These are phyloP conservation scores for Sporothrix brasiliensis DNA, from an alignment of 2,329 filamentous ascomycete genomes.

Conservation along the genomic window DNA sequence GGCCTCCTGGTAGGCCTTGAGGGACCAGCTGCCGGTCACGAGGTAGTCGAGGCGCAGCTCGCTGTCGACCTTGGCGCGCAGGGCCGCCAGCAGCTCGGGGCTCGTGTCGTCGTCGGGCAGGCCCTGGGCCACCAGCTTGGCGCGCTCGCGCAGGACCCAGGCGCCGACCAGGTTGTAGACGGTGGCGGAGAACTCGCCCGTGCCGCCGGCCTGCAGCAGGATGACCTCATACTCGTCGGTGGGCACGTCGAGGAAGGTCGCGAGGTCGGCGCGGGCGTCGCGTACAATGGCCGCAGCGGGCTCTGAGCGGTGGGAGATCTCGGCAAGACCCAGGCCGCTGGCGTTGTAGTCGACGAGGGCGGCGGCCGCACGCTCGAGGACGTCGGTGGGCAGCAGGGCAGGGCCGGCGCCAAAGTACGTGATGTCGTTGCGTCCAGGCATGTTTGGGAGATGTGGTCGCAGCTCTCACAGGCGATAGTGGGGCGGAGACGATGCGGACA, in stretches of 20 bases:
- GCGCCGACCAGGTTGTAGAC: conserved; percentile 81
- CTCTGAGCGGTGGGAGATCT: conserved; percentile 85
- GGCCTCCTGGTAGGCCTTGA: conserved; percentile 86
- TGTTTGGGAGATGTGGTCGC: conserved; percentile 15
- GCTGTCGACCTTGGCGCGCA: conserved; percentile 63
- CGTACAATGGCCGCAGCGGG: conserved; percentile 78
- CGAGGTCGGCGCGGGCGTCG: conserved; percentile 73
- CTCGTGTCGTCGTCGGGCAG: conserved; percentile 49
- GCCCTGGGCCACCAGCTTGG: conserved; percentile 53
- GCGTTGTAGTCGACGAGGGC: conserved; percentile 80
- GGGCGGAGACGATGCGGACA: background rate
- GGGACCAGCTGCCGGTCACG: conserved; percentile 86
- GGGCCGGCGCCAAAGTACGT: conserved; percentile 81
- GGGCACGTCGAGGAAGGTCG: conserved; percentile 73
- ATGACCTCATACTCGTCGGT: conserved; percentile 78
- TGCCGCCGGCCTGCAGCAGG: conserved; percentile 86
- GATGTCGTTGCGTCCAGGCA: conserved; percentile 37
- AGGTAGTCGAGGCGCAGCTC: conserved; percentile 86
- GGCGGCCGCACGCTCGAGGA: conserved; percentile 74
- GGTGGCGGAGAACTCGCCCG: conserved; percentile 79
- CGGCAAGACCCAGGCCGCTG: conserved; percentile 81
- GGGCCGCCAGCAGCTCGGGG: conserved; percentile 39
- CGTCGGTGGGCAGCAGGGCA: conserved; percentile 77
- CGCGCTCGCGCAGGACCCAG: conserved; percentile 74
- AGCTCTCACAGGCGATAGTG: background rate